Evolutionary conservation across 2,329 filamentous ascomycete genomes (phyloP).

Genomic region (Periconia digitata): DNA sequence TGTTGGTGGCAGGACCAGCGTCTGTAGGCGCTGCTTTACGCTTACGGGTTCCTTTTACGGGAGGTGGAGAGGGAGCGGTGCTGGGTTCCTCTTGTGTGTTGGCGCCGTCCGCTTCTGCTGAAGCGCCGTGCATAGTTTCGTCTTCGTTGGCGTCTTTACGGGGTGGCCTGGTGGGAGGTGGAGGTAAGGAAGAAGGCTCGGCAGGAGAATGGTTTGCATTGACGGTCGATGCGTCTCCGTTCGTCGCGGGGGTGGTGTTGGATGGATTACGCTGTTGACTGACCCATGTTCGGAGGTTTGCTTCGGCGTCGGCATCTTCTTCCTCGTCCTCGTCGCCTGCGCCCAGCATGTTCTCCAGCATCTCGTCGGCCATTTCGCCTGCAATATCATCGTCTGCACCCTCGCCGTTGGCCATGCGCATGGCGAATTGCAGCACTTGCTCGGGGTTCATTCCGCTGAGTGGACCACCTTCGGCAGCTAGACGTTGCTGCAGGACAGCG

Average conservation of each 20-base stretch:
- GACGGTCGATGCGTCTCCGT: background rate
- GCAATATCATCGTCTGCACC: constrained; percentile 46
- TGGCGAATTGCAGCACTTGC: constrained; percentile 46
- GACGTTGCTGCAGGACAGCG: constrained; percentile 35
- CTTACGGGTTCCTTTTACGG: constrained; percentile 27
- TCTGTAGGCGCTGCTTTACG: constrained; percentile 30
- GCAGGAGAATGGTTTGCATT: constrained; percentile 6
- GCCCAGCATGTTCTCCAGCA: constrained; percentile 39
- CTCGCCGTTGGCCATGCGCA: constrained; percentile 49
- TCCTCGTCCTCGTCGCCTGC: constrained; percentile 38
- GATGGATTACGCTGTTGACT: constrained; percentile 30
- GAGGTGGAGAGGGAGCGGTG: background rate
- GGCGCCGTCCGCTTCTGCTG: constrained; percentile 1
- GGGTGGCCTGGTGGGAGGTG: constrained; percentile 24
- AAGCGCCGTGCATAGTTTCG: constrained; percentile 4
- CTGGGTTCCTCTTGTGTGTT: constrained; percentile 3
- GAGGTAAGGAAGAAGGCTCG: constrained; percentile 20
- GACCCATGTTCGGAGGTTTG: constrained; percentile 35
- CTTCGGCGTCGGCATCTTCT: constrained; percentile 31
- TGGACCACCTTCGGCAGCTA: constrained; percentile 37
- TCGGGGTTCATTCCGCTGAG: constrained; percentile 45
- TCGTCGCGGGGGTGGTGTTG: constrained; percentile 10
- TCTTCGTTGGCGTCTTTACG: constrained; percentile 13
- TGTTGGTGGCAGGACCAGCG: constrained; percentile 13
- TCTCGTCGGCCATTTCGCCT: constrained; percentile 45